phyloP scores from a whole-genome alignment of 2,329 filamentous ascomycete genomes.

The Cadophora sp. region DNA sequence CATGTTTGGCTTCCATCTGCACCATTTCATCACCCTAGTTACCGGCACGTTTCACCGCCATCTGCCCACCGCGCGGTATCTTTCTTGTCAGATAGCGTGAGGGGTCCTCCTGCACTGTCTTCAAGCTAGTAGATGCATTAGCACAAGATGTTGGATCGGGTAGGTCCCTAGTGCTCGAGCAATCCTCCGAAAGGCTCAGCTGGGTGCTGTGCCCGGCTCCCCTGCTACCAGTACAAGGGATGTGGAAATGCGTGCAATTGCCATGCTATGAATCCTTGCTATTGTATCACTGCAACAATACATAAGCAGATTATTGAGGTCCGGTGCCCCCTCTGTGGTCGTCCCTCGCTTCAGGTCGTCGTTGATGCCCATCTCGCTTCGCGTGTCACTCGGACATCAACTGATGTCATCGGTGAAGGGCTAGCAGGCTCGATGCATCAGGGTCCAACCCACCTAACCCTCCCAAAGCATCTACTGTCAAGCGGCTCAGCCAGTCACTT shows the following conservation, averaged over 20 bases:
- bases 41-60: neutral
- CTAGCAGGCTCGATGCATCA: too few species aligned
- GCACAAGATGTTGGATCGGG: neutral
- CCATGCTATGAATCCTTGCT: too few species aligned
- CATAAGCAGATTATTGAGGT: too few species aligned
- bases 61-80: neutral
- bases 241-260: too few species aligned
- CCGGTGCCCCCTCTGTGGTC: neutral
- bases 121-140: neutral
- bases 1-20: neutral
- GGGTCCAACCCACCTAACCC: neutral
- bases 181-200: neutral
- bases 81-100: neutral
- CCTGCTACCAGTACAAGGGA: too few species aligned
- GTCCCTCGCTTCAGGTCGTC: neutral
- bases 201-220: neutral
- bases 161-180: neutral
- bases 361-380: neutral
- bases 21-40: neutral
- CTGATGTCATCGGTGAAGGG: conserved; percentile 6
- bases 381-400: neutral
- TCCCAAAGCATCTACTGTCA: neutral
- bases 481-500: neutral
- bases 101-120: neutral
- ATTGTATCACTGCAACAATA: too few species aligned